Base-by-base conservation (phyloP, 768 basidiomycete genomes). In the Leccinum pellstonianum region DNA sequence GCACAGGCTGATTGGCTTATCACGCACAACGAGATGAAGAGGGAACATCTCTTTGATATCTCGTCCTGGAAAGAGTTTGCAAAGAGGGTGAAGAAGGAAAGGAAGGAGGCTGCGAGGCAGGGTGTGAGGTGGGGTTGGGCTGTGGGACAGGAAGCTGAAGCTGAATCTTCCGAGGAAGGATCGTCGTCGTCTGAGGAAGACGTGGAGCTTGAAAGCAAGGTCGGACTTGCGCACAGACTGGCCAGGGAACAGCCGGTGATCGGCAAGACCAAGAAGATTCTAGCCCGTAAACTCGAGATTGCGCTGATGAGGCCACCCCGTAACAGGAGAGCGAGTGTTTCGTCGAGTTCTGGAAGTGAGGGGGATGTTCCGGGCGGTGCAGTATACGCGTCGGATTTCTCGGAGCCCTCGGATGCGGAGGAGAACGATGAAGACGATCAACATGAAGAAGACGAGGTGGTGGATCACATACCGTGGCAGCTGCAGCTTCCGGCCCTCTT, bases 1-100 rank as follows among this genome's bases (percentile, higher is more conserved):
- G 74, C 78, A 10, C 85, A 88, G 9, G 79, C 80, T 0, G 80
- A 80, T 37, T 89, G 86, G 87, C 64, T 89, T 8, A 67, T 85
- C 38, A 78, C 81, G 11, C 77, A 85, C 53, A 81, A 81, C 35
- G 74, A 63, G 10, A 58, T 71, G 37, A 62, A 56, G 38, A 64
- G 68, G 25, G 56, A 62, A 17, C 69, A 68, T 47, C 57, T 79
- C 19, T 56, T 88, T 7, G 73, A 86, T 55, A 61, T 83, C 5
- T 52, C 61, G 0, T 65, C 74, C 15, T 89, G 86, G 87, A 66
- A 76, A 37, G 37, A 33, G 6, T 88, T 86, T 67, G 80, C 77
- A 57, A 37, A 51, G 8, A 58, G 70, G 41, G 72, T 73, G 10
- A 68, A 66, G 58, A 62, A 57, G 33, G 74, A 73, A 48, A 67